A percentile compares a stretch with the other conserved stretches of the same genome.
These are phyloP conservation scores for Monosporascus sp. DNA, from an alignment of 2,329 filamentous ascomycete species.

Conservation along the genomic window DNA sequence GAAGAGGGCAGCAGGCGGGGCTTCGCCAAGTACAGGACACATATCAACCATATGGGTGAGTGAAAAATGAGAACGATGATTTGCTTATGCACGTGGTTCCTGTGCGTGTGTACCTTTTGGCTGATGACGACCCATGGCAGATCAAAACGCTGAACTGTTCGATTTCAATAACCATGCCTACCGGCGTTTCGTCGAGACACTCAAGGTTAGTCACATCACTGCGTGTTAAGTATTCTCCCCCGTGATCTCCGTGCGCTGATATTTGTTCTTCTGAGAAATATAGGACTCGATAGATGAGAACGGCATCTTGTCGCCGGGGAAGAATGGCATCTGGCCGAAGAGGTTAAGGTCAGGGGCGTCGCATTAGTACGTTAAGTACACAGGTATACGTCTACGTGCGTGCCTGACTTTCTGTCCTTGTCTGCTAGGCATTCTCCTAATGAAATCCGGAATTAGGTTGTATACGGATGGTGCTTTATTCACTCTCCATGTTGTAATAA, in stretches of 20 bases:
- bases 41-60: conserved; percentile 36
- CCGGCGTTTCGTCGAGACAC: conserved; percentile 31
- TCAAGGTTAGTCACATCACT: conserved; percentile 26
- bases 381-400: too few species aligned
- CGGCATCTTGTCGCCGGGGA: conserved; percentile 32
- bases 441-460: too few species aligned
- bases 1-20: conserved; percentile 29
- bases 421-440: too few species aligned
- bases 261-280: neutral
- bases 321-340: conserved; percentile 34
- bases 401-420: too few species aligned
- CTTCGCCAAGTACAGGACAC: conserved; percentile 33
- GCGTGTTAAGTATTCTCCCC: neutral
- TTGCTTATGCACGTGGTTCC: too few species aligned
- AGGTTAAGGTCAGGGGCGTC: conserved; percentile 5
- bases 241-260: neutral
- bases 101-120: neutral
- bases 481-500: too few species aligned
- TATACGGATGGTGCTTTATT: too few species aligned
- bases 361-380: too few species aligned
- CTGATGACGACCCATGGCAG: conserved; percentile 13
- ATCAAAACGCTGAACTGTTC: conserved; percentile 31
- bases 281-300: conserved; percentile 33
- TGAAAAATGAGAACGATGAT: neutral
- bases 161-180: conserved; percentile 34